Percentiles rank a stretch among this genome's conserved stretches.
Evolutionary conservation across 345 rosid genomes (phyloP).

Genomic region (Eucalyptus sp.): DNA sequence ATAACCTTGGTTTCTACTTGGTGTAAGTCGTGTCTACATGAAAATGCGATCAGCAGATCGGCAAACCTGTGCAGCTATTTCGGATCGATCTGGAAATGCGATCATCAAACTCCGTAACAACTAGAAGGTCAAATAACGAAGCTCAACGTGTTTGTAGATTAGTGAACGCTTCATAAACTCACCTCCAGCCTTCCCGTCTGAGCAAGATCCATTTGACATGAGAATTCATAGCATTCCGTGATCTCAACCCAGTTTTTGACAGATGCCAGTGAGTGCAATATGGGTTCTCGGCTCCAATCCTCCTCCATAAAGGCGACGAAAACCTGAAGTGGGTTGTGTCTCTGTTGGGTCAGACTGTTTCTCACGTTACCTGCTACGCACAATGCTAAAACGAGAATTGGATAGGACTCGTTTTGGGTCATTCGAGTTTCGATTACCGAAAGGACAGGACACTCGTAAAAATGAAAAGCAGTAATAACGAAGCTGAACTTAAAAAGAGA

Average conservation of each 20-base stretch:
- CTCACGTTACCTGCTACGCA: not conserved
- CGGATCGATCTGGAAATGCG: not conserved
- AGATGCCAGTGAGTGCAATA: not conserved
- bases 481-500: not conserved
- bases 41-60: not conserved
- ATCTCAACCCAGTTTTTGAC: not conserved
- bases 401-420: not conserved
- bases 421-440: not conserved
- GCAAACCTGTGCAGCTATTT: not conserved
- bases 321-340: not conserved
- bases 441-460: not conserved
- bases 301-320: not conserved
- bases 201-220: not conserved
- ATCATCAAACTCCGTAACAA: not conserved
- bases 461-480: not conserved
- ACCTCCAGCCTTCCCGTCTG: not conserved
- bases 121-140: not conserved
- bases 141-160: not conserved
- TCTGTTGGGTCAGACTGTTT: not conserved
- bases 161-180: not conserved
- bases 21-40: not conserved
- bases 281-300: not conserved
- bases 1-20: not conserved
- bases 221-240: not conserved
- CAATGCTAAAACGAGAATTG: not conserved